Evolutionary conservation across 129 eudicot genomes (phyloP).

Genomic region (Pittosporum tobira): DNA sequence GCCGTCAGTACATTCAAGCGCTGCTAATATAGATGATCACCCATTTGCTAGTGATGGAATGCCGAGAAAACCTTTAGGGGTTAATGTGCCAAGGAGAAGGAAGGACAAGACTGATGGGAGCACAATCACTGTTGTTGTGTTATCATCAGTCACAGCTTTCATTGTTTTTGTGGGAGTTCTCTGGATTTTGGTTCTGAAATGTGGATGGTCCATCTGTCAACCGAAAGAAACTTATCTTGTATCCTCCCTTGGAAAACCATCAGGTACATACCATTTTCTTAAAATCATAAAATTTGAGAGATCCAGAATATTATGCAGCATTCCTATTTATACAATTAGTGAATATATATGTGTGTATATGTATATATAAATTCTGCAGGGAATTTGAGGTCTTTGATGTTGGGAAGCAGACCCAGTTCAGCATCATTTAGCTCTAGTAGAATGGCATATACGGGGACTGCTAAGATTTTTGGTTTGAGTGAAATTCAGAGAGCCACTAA

Average conservation of each 20-base stretch:
- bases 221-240: conserved; percentile 10
- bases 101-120: conserved; percentile 16
- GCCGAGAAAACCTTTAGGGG: conserved; percentile 71
- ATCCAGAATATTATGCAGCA: not conserved
- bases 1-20: conserved; percentile 41
- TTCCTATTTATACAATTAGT: not conserved
- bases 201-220: conserved; percentile 14
- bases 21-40: conserved; percentile 37
- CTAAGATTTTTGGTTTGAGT: conserved; percentile 30
- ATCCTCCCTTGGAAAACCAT: conserved; percentile 19
- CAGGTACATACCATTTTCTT: conserved; percentile 21
- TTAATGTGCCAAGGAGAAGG: conserved; percentile 47
- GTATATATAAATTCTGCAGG: conserved; percentile 22
- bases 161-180: conserved; percentile 24
- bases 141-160: conserved; percentile 40
- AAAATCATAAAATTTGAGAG: not conserved
- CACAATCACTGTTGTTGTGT: conserved; percentile 28
- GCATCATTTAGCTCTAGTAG: conserved; percentile 33
- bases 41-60: conserved; percentile 36
- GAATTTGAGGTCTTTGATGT: conserved; percentile 19
- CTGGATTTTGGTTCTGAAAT: conserved; percentile 30
- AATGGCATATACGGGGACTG: conserved; percentile 27
- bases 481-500: conserved; percentile 46
- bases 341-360: too few relatives aligned
- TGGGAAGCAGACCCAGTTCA: conserved; percentile 34